Base-by-base conservation (phyloP, 106 monocot genomes). In the Allium cepa region DNA sequence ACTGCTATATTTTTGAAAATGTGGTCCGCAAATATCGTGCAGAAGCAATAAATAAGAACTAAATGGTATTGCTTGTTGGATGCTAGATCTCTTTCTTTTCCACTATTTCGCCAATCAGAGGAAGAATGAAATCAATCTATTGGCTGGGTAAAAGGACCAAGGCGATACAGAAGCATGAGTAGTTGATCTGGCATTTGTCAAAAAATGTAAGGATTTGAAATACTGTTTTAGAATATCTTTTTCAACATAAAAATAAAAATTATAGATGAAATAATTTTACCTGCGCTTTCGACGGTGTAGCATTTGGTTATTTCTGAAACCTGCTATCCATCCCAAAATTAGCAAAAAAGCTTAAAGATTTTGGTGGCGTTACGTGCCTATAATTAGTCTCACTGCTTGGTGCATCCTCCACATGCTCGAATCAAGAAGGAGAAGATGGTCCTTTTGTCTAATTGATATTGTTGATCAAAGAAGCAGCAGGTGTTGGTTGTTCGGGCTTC, bases 321-420 rank as follows among this genome's bases (percentile, higher is more conserved):
- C 80, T 84, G 71, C 78, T 70, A 72, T 92, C 96, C 86, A 97
- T 92, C 56, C 86, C 96, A 81, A 92, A 97, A 26, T 97, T 88
- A 26, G 78, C 73, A 75, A 97, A 97, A 78, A 92, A 88, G 62
- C 59, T 89, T 61, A 86, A 92, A 28, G 88, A 81, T 73, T 82
- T 97, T 72, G 96, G 96, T 55, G 96, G 82, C 6, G 86, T 78
- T 76, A 97, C 92, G 69, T 92, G 96, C 28, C 77, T 67, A 66
- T 75, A 69, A 26, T 22, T 71, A 60, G 49, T 70, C 53, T 80
- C 77, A 59, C 72, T 45, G 11, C 77, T 46, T 67, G 80, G 71
- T 59, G 26, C 70, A 79, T 73, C 81, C 59, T 97, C 96, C 60
- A 82, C 60, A 75, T 92, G 91, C 48, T 97, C 88, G 78, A 92